A percentile compares a stretch with the other conserved stretches of the same genome.
Evolutionary conservation across 2,329 filamentous ascomycete genomes (phyloP).

Genomic region (Cladosporium sp.): DNA sequence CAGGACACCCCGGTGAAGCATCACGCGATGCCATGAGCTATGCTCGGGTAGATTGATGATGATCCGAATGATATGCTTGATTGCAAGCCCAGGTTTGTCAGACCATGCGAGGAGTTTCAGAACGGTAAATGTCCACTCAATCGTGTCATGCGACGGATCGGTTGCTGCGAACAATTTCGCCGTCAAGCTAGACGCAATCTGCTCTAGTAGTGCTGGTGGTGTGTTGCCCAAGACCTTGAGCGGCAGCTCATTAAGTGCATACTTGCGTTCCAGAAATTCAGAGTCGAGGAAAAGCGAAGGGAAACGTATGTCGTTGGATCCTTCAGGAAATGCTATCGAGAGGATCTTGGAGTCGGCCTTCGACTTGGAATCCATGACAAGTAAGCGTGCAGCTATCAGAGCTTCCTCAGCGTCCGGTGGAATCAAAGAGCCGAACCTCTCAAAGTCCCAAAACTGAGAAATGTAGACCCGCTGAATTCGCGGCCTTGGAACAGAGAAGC

Average conservation of each 20-base stretch:
- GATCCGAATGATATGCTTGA: slow-evolving; percentile 3
- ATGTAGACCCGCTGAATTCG: background rate
- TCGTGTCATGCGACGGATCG: background rate
- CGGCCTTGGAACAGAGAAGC: background rate
- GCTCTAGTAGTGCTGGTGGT: slow-evolving; percentile 15
- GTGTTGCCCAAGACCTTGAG: slow-evolving; percentile 4
- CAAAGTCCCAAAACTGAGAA: slow-evolving; percentile 10
- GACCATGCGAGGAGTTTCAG: slow-evolving; percentile 13
- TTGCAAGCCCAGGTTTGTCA: slow-evolving; percentile 3
- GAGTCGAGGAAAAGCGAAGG: slow-evolving; percentile 32
- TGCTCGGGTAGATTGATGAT: slow-evolving; percentile 24
- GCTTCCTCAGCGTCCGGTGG: slow-evolving; percentile 27
- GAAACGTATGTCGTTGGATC: slow-evolving; percentile 23
- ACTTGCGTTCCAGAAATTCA: slow-evolving; percentile 24
- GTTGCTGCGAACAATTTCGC: background rate
- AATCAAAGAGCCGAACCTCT: background rate
- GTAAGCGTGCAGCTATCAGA: slow-evolving; percentile 30
- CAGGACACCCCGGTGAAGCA: slow-evolving; percentile 32
- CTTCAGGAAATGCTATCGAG: slow-evolving; percentile 24
- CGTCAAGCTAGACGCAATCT: slow-evolving; percentile 11
- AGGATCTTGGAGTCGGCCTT: slow-evolving; percentile 22
- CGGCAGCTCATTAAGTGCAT: slow-evolving; percentile 15
- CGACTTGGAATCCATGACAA: slow-evolving; percentile 29
- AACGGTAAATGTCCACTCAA: slow-evolving; percentile 9
- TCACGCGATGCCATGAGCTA: slow-evolving; percentile 40